A percentile compares a stretch with the other conserved stretches of the same genome.
These are phyloP conservation scores for Ehretia macrophylla DNA, from an alignment of 257 asterid species.

Conservation along the genomic window DNA sequence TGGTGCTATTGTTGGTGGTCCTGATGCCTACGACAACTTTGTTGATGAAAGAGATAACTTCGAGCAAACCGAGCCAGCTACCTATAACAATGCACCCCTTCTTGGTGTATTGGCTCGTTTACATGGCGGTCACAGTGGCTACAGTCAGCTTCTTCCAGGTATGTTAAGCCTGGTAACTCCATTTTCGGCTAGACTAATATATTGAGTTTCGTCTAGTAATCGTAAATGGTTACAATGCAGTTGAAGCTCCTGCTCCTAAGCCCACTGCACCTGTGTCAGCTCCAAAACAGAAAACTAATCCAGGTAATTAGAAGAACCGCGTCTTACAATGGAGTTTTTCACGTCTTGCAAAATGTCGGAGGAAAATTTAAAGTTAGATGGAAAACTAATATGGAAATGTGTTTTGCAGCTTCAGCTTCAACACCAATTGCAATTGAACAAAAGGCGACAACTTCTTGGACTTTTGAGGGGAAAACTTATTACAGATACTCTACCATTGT, in stretches of 20 bases:
- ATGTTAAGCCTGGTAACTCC: background rate
- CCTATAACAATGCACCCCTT: too few species aligned
- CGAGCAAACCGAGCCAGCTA: conserved; percentile 97
- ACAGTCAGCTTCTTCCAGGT: conserved; percentile 94
- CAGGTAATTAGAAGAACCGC: conserved; percentile 71
- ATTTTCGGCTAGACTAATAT: too few species aligned
- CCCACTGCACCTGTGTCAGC: conserved; percentile 39
- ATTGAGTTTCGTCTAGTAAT: background rate
- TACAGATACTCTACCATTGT: too few species aligned
- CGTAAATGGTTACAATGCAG: conserved; percentile 24
- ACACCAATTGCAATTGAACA: too few species aligned
- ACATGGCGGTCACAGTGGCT: conserved; percentile 62
- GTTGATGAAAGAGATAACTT: conserved; percentile 91
- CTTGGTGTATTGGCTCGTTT: conserved; percentile 78
- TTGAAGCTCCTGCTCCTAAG: conserved; percentile 39
- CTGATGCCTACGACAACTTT: conserved; percentile 92
- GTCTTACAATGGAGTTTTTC: too few species aligned
- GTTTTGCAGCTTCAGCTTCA: conserved; percentile 43
- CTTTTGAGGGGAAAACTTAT: too few species aligned
- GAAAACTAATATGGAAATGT: too few species aligned
- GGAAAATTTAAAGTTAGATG: too few species aligned
- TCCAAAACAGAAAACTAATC: conserved; percentile 40
- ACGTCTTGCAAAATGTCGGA: too few species aligned
- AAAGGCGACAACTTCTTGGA: too few species aligned
- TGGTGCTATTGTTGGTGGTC: conserved; percentile 98